A percentile compares a stretch with the other conserved stretches of the same genome.
phyloP scores from a whole-genome alignment of 768 basidiomycete genomes.

The Boletus pseudo-olivaceus region DNA sequence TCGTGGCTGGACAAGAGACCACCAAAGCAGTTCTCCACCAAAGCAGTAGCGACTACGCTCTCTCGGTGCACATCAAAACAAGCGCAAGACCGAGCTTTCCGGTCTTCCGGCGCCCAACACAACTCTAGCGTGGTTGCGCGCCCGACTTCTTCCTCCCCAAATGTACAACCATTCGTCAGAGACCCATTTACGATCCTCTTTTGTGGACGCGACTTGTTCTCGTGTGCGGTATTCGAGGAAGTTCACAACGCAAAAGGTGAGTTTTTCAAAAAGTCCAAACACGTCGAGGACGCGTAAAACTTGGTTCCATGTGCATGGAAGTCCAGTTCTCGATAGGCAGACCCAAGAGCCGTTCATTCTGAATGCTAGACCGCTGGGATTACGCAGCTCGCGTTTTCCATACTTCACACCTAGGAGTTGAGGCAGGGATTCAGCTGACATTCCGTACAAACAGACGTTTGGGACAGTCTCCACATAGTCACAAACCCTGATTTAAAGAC shows the following conservation, averaged over 20 bases:
- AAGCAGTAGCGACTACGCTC: background rate
- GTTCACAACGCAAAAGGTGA: slow-evolving; percentile 62
- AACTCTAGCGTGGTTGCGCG: background rate
- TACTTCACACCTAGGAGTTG: background rate
- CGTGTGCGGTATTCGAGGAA: slow-evolving; percentile 65
- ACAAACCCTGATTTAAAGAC: slow-evolving; percentile 67
- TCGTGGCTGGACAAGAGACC: background rate
- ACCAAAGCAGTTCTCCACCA: background rate
- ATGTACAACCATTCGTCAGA: background rate
- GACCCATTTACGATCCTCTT: slow-evolving; percentile 73
- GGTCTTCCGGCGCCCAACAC: background rate
- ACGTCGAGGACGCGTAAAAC: background rate
- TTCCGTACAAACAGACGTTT: slow-evolving; percentile 58
- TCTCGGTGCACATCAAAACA: background rate
- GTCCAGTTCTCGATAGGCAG: background rate
- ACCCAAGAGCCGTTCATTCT: background rate
- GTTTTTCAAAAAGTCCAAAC: background rate
- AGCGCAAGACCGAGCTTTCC: background rate
- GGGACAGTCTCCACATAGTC: slow-evolving; percentile 62
- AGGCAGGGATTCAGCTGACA: slow-evolving; percentile 5
- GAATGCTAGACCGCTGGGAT: background rate
- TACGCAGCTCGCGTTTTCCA: background rate
- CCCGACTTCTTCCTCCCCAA: background rate
- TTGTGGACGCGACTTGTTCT: slow-evolving; percentile 88
- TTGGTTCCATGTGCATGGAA: background rate